These are phyloP conservation scores for Backusella australiensis DNA, from an alignment of 192 early-diverging fungal genomes.

Conservation along the genomic window DNA sequence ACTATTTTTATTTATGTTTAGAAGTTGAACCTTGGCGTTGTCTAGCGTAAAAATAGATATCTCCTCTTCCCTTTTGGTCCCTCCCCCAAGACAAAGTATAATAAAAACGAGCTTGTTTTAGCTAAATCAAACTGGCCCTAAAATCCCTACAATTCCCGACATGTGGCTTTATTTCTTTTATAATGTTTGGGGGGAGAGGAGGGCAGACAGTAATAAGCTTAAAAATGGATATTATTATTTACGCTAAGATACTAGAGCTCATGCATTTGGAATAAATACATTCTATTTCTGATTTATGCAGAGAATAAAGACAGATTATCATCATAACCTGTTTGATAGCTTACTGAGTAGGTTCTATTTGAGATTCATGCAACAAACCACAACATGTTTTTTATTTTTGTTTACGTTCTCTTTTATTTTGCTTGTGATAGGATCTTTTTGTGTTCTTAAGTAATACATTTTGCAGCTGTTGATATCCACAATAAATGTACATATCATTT, in stretches of 20 bases:
- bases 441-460: neutral
- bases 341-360: neutral
- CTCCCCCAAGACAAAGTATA: neutral
- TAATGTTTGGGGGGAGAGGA: neutral
- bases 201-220: neutral
- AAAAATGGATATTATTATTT: neutral
- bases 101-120: slow-evolving; percentile 1
- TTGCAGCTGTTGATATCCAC: neutral
- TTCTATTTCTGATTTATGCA: neutral
- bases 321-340: neutral
- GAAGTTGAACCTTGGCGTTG: neutral
- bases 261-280: slow-evolving; percentile 1
- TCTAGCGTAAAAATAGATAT: neutral
- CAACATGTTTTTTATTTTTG: neutral
- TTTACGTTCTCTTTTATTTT: neutral
- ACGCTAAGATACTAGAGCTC: neutral
- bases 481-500: neutral
- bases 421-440: neutral
- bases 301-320: neutral
- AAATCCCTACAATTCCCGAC: neutral
- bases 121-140: neutral
- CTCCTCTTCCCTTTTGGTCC: neutral
- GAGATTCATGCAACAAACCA: neutral
- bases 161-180: neutral
- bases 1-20: slow-evolving; percentile 1